Conservation (phyloP, 148 eudicot genomes). For the Heliosperma pusillum region DNA sequence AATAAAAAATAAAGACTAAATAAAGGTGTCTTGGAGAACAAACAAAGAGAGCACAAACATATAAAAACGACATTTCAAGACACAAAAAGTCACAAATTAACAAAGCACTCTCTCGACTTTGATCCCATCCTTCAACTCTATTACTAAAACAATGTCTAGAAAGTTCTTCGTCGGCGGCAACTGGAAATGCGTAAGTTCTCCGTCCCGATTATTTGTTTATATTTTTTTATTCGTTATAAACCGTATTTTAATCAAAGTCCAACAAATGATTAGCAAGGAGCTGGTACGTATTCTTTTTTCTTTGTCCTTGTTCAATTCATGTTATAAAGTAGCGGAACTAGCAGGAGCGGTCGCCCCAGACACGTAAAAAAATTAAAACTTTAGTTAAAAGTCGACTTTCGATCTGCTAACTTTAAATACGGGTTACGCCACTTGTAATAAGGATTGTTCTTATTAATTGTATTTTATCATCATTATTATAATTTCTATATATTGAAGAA, state of each 20-base stretch:
- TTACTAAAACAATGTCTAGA: constrained; percentile 31
- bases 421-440: too few species aligned
- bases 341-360: too few species aligned
- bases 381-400: too few species aligned
- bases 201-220: not conserved
- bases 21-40: constrained; percentile 8
- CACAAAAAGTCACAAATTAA: not conserved
- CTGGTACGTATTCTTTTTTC: too few species aligned
- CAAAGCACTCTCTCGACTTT: not conserved
- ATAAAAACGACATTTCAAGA: not conserved
- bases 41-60: not conserved
- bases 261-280: too few species aligned
- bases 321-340: too few species aligned
- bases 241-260: too few species aligned
- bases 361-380: too few species aligned
- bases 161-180: constrained; percentile 59
- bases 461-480: too few species aligned
- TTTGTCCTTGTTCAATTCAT: too few species aligned
- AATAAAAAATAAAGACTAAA: not conserved
- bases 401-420: not conserved
- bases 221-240: not conserved
- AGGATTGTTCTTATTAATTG: too few species aligned
- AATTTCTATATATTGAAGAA: too few species aligned
- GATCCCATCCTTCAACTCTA: not conserved
- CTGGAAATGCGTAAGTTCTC: constrained; percentile 54